Percentiles rank a stretch among this genome's conserved stretches.
These are phyloP conservation scores for Vigna unguiculata DNA, from an alignment of 306 rosid species.

Conservation along the genomic window DNA sequence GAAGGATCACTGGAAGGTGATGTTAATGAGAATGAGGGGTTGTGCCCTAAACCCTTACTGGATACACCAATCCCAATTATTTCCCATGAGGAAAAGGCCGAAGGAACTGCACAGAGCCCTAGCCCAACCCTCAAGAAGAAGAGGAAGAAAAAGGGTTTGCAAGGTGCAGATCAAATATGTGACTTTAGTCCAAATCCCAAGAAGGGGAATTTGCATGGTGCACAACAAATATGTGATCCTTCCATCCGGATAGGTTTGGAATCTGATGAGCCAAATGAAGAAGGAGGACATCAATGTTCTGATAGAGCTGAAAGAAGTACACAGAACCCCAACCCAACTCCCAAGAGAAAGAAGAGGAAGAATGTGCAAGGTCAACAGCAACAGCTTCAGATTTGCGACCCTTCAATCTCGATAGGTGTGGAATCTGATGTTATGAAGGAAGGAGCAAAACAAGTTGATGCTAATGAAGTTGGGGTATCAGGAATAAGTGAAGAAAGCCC, in stretches of 20 bases:
- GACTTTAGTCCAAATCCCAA: background rate
- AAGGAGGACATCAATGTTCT: background rate
- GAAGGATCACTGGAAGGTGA: too few relatives aligned
- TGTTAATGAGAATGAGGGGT: too few relatives aligned
- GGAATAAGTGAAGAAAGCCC: constrained; percentile 22
- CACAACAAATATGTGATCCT: background rate
- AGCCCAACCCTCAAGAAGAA: too few relatives aligned
- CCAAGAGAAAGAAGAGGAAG: background rate
- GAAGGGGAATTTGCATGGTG: background rate
- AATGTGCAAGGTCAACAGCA: background rate
- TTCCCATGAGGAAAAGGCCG: too few relatives aligned
- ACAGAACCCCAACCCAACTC: background rate
- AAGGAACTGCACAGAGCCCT: too few relatives aligned
- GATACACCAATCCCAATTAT: too few relatives aligned
- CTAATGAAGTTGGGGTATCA: background rate
- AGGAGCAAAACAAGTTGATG: background rate
- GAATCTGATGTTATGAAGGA: background rate
- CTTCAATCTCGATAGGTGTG: background rate
- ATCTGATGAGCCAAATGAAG: background rate
- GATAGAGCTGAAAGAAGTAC: background rate
- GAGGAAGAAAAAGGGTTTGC: too few relatives aligned
- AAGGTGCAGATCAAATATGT: too few relatives aligned
- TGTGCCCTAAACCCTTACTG: too few relatives aligned
- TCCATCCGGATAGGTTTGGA: background rate
- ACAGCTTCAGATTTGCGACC: background rate